These are phyloP conservation scores for Saccharomyces uvarum DNA, from an alignment of 1,139 yeast species.

Conservation along the genomic window DNA sequence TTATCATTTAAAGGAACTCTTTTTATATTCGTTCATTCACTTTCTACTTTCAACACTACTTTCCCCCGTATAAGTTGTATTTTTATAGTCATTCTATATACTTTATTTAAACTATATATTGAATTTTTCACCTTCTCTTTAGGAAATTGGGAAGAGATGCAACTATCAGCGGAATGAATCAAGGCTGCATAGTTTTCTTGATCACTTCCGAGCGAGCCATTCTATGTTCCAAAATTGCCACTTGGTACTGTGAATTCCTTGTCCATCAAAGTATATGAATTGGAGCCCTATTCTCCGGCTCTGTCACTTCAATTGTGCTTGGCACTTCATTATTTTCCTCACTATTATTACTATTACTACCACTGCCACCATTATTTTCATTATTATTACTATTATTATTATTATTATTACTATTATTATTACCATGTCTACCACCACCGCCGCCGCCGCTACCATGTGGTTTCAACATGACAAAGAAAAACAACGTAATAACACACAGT, in stretches of 20 bases:
- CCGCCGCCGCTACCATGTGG: slow-evolving; percentile 37
- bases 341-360: background rate
- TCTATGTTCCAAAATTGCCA: background rate
- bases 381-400: background rate
- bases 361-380: background rate
- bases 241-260: background rate
- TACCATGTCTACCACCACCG: background rate
- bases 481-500: slow-evolving; percentile 61
- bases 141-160: background rate
- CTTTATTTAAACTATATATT: background rate
- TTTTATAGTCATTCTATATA: background rate
- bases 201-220: background rate
- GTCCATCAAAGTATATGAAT: background rate
- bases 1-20: background rate
- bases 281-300: background rate
- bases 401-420: background rate
- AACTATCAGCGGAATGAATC: background rate
- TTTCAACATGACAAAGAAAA: slow-evolving; percentile 62
- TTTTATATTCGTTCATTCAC: background rate
- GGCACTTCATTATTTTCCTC: background rate
- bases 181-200: background rate
- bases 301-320: background rate
- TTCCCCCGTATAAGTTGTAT: background rate
- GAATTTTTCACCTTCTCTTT: background rate
- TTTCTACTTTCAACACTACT: background rate